Evolutionary conservation across 495 filamentous ascomycete species (phyloP).

Genomic region (Podospora fimiseda): DNA sequence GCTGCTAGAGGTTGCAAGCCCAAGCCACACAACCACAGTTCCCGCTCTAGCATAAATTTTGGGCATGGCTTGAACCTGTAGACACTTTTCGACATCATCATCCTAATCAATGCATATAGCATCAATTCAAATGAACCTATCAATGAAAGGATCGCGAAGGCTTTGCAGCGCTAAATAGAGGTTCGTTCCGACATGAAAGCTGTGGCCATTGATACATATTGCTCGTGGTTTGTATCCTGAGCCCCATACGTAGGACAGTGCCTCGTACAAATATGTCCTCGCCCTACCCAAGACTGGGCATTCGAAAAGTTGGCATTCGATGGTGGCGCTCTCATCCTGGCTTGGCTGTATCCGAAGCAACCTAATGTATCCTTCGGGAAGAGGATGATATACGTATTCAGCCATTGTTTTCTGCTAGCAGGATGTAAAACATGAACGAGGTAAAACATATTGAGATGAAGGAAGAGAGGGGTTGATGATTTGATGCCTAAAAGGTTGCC

Average conservation of each 20-base stretch:
- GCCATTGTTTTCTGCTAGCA: too few relatives aligned
- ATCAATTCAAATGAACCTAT: not conserved
- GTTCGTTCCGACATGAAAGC: not conserved
- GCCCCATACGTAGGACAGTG: constrained; percentile 9
- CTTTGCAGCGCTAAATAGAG: not conserved
- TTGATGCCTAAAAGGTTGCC: too few relatives aligned
- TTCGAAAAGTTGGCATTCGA: not conserved
- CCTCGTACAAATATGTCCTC: constrained; percentile 1
- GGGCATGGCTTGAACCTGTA: not conserved
- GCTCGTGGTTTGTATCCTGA: not conserved
- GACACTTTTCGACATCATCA: not conserved
- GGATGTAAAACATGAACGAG: too few relatives aligned
- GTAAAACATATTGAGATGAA: too few relatives aligned
- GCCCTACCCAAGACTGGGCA: not conserved
- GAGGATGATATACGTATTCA: too few relatives aligned
- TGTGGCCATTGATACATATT: not conserved
- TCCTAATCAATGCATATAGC: not conserved
- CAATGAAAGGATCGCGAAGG: not conserved
- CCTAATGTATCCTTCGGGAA: too few relatives aligned
- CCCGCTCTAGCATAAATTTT: not conserved
- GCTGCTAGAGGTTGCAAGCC: too few relatives aligned
- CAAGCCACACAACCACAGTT: not conserved
- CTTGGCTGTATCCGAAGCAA: too few relatives aligned
- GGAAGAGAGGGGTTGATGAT: too few relatives aligned
- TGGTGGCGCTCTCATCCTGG: not conserved